Percentiles rank a stretch among this genome's conserved stretches.
These are phyloP conservation scores for Canavalia ensiformis DNA, from an alignment of 306 rosid genomes.

Conservation along the genomic window DNA sequence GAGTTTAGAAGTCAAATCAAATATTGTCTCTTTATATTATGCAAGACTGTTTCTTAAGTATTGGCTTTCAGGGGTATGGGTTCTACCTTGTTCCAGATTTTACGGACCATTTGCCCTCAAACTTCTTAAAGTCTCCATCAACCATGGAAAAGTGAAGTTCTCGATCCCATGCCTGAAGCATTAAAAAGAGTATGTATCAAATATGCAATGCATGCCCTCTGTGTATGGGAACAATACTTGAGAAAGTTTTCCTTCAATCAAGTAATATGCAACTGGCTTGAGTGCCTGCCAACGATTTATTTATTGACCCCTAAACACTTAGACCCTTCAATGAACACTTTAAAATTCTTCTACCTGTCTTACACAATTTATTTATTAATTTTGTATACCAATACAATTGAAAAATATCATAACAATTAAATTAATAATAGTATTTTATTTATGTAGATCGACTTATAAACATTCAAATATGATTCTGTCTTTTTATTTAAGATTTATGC, in stretches of 20 bases:
- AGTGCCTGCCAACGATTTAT: slow-evolving; percentile 4
- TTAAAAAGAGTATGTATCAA: slow-evolving; percentile 9
- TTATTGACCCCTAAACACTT: neutral
- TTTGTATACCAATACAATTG: neutral
- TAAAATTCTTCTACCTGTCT: neutral
- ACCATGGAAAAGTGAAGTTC: slow-evolving; percentile 96
- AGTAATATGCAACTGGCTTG: neutral
- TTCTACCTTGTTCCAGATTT: slow-evolving; percentile 81
- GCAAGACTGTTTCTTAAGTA: slow-evolving; percentile 19
- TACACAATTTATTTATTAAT: neutral
- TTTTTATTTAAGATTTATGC: neutral
- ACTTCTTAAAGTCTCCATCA: slow-evolving; percentile 96
- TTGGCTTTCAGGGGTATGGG: slow-evolving; percentile 38
- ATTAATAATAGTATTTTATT: no score
- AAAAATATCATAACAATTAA: neutral
- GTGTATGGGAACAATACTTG: neutral
- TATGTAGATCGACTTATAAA: no score
- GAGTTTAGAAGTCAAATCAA: slow-evolving; percentile 20
- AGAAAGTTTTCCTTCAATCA: slow-evolving; percentile 4
- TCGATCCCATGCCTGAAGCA: slow-evolving; percentile 76
- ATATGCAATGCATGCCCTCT: slow-evolving; percentile 14
- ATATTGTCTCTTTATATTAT: slow-evolving; percentile 24
- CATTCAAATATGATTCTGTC: neutral
- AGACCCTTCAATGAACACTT: neutral
- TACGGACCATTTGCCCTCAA: slow-evolving; percentile 94